Evolutionary conservation across 2,329 filamentous ascomycete species (phyloP), one percentile per base, ranked within the genome.

Genomic region (Beauveria rudraprayagi): DNA sequence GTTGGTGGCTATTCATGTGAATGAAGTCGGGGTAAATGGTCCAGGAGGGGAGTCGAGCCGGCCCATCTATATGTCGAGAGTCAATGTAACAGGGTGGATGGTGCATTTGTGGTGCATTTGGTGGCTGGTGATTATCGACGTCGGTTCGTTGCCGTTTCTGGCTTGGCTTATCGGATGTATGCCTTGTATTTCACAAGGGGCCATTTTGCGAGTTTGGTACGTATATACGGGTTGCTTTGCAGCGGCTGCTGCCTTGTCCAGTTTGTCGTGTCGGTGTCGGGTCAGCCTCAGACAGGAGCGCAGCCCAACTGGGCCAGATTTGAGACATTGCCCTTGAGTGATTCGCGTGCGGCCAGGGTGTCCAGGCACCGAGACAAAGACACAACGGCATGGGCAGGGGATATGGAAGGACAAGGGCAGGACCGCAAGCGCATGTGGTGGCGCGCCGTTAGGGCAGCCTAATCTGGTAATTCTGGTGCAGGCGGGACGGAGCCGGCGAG

Each of bases 391-490:
- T 43, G 41, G 41, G 41, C 41, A 43, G 56, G 40, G 57, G 41
- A 37, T n/a, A 11, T 40, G 40, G 56, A 44, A 8, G 48, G 50
- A 30, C 57, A 54, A 53, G 57, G 50, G 19, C 48, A 53, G n/a
- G 40, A 14, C 17, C 40, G 46, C 47, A 60, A 52, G 56, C 47
- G 24, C 56, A 59, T 53, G 57, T 60, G 57, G 55, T 60, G 57
- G 57, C 57, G 48, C 56, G 37, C 57, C 57, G 57, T 54, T 60
- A 17, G 37, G 41, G 48, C 48, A 47, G 57, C 57, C 57, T 40
- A 60, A 60, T 60, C 48, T 60, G 57, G 57, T 40, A 60, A 60
- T 60, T 60, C 57, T 47, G n/a, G 28, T 46, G 48, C 50, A 44
- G 40, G 57, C 50, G 57, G 57, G 48, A 30, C 57, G 52, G 40